Percentiles rank a stretch among this genome's conserved stretches.
Conservation (phyloP, 495 filamentous ascomycete species). For the Letharia columbiana region DNA sequence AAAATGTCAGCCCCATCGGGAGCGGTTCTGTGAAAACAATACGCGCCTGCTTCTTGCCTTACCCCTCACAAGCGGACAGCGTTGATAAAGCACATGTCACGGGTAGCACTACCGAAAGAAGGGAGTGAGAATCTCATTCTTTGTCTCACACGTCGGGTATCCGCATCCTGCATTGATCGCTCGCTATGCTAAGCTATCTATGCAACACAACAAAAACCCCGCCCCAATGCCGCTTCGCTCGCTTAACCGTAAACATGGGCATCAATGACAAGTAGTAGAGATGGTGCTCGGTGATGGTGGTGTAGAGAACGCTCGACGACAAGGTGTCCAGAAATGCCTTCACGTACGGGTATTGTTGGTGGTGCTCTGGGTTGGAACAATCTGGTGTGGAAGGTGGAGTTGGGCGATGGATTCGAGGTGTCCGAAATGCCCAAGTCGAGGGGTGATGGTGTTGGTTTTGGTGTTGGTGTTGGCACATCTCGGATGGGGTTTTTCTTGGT, state of each 20-base stretch:
- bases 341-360: neutral
- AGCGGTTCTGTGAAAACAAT: too few species aligned
- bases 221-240: conserved; percentile 1
- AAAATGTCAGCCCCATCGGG: too few species aligned
- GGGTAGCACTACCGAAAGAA: too few species aligned
- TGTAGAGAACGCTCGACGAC: neutral
- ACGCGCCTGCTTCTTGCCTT: too few species aligned
- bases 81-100: too few species aligned
- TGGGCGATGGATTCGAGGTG: neutral
- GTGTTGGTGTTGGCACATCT: neutral
- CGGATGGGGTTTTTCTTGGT: neutral
- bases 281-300: neutral
- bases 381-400: neutral
- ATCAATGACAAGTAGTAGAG: neutral
- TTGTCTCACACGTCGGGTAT: neutral
- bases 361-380: neutral
- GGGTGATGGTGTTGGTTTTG: neutral
- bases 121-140: too few species aligned
- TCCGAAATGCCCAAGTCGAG: neutral
- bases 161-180: neutral
- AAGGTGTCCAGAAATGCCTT: neutral
- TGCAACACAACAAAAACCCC: neutral
- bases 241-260: neutral
- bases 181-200: neutral
- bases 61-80: too few species aligned